Percentiles rank a stretch among this genome's conserved stretches.
These are phyloP conservation scores for Cryphonectria parasitica DNA, from an alignment of 2,329 filamentous ascomycete genomes.

Conservation along the genomic window DNA sequence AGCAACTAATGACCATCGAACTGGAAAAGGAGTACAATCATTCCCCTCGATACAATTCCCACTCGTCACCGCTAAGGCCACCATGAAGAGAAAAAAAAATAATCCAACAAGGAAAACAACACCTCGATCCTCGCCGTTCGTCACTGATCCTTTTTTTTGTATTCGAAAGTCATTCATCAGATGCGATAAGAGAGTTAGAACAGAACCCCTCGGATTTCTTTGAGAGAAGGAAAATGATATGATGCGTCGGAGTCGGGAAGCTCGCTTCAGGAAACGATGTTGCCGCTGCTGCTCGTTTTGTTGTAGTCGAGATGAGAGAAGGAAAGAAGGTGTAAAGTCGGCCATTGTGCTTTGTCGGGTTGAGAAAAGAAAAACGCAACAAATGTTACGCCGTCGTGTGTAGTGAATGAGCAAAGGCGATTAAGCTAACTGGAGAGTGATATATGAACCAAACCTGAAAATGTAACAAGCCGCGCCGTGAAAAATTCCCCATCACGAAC, in stretches of 20 bases:
- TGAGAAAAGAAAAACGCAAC: not conserved
- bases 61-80: not conserved
- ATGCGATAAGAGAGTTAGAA: not conserved
- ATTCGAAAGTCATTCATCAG: conserved; percentile 8
- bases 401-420: conserved; percentile 15
- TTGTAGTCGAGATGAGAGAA: not conserved
- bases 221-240: conserved; percentile 2
- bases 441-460: conserved; percentile 25
- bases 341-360: not conserved
- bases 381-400: not conserved
- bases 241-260: not conserved
- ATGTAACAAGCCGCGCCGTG: conserved; percentile 23
- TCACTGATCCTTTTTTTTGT: conserved; percentile 11
- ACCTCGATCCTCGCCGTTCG: not conserved
- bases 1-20: conserved; percentile 1
- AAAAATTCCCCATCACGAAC: conserved; percentile 26
- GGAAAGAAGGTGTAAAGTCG: not conserved
- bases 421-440: conserved; percentile 28
- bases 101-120: not conserved
- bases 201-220: not conserved
- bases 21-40: not conserved
- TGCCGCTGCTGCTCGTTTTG: not conserved
- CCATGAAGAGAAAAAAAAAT: not conserved
- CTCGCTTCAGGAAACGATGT: not conserved
- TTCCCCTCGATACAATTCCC: not conserved